phyloP scores from a whole-genome alignment of 2,329 filamentous ascomycete genomes.

The Cylindrodendrum hubeiense region DNA sequence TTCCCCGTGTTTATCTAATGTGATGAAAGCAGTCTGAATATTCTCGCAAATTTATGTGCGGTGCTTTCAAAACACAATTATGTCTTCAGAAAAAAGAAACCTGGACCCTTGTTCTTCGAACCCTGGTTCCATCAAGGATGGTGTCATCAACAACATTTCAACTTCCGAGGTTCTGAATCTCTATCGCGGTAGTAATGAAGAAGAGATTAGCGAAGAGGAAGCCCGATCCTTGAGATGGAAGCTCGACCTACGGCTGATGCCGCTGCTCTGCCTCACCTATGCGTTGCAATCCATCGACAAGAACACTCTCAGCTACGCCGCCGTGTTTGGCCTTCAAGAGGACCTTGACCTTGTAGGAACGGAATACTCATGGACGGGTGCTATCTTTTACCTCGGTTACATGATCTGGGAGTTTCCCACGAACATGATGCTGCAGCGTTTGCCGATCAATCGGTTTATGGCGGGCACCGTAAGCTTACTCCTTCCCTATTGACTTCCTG shows the following conservation, averaged over 20 bases:
- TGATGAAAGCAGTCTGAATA: too few relatives aligned
- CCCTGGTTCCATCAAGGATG: not conserved
- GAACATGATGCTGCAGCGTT: constrained; percentile 40
- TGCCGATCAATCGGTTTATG: constrained; percentile 31
- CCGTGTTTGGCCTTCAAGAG: constrained; percentile 54
- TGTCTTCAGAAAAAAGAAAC: not conserved
- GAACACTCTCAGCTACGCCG: constrained; percentile 48
- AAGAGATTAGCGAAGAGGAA: constrained; percentile 1
- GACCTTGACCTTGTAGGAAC: constrained; percentile 50
- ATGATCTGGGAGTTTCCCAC: constrained; percentile 50
- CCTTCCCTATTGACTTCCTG: not conserved
- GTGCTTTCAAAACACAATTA: not conserved
- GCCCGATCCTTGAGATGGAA: constrained; percentile 10
- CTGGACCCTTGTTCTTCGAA: not conserved
- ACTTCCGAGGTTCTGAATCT: constrained; percentile 5
- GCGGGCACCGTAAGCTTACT: constrained; percentile 22
- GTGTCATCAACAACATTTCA: not conserved
- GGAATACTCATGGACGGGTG: constrained; percentile 55
- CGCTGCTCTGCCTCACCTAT: constrained; percentile 38
- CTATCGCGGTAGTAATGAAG: not conserved
- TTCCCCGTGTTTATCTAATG: not conserved
- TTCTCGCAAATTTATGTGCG: not conserved
- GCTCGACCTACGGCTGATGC: constrained; percentile 36
- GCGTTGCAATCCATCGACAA: constrained; percentile 35
- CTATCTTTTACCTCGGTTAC: constrained; percentile 56